A percentile compares a stretch with the other conserved stretches of the same genome.
phyloP scores from a whole-genome alignment of 2,329 filamentous ascomycete genomes.

The Fusarium avenaceum region DNA sequence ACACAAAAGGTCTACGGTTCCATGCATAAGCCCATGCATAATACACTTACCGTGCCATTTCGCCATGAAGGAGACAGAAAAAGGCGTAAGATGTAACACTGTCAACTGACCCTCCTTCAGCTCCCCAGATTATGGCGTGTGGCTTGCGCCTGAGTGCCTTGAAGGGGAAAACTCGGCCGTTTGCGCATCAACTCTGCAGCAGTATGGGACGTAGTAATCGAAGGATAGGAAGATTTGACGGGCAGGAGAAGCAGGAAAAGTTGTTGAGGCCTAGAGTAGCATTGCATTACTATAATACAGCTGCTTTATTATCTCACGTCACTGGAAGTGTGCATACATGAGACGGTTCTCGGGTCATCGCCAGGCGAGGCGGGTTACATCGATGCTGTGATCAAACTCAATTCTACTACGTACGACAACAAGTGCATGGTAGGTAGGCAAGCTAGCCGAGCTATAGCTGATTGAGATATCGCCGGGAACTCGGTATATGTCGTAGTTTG shows the following conservation, averaged over 20 bases:
- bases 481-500: background rate
- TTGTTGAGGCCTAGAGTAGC: background rate
- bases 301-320: constrained; percentile 4
- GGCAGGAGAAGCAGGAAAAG: background rate
- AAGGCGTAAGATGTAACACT: background rate
- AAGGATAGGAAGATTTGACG: background rate
- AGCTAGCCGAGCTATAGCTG: background rate
- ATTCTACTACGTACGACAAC: background rate
- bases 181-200: constrained; percentile 12
- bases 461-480: background rate
- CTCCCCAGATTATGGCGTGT: constrained; percentile 15
- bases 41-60: background rate
- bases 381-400: constrained; percentile 4
- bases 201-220: background rate
- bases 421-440: background rate
- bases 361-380: constrained; percentile 9
- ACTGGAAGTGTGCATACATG: background rate
- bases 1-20: constrained; percentile 5
- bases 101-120: constrained; percentile 15
- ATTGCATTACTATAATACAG: constrained; percentile 3
- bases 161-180: constrained; percentile 37
- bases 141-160: constrained; percentile 30
- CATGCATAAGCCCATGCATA: background rate
- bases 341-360: background rate
- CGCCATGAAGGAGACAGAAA: background rate